Percentiles rank a stretch among this genome's conserved stretches.
These are phyloP conservation scores for Penicillium chermesinum DNA, from an alignment of 495 filamentous ascomycete species.

Conservation along the genomic window DNA sequence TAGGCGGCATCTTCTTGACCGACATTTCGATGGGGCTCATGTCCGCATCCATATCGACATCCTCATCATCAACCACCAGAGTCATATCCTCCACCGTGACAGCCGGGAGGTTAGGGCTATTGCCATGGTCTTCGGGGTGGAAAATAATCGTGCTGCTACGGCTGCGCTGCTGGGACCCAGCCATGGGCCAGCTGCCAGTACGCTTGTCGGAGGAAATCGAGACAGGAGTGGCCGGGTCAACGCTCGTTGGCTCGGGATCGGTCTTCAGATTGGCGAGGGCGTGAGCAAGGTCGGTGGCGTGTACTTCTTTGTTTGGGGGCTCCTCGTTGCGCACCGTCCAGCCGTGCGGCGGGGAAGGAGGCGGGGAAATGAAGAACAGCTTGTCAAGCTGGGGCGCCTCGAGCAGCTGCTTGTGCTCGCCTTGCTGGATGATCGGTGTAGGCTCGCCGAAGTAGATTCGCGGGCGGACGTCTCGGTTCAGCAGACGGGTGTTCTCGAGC, in stretches of 20 bases:
- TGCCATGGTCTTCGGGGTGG: constrained; percentile 67
- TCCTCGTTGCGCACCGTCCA: constrained; percentile 90
- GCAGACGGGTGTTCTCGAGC: constrained; percentile 60
- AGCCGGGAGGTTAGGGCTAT: constrained; percentile 72
- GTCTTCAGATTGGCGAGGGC: constrained; percentile 67
- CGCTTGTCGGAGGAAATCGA: constrained; percentile 37
- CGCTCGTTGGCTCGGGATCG: constrained; percentile 21
- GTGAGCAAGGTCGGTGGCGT: constrained; percentile 80
- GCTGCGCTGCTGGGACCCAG: constrained; percentile 40
- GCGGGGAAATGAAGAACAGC: constrained; percentile 95
- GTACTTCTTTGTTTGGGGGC: constrained; percentile 88
- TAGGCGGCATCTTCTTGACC: constrained; percentile 55
- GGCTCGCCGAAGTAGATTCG: constrained; percentile 86
- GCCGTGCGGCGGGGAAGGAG: constrained; percentile 83
- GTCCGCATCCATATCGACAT: constrained; percentile 32
- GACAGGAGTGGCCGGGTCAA: constrained; percentile 33
- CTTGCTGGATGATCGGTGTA: constrained; percentile 57
- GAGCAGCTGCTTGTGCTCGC: constrained; percentile 59
- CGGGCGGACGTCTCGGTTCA: constrained; percentile 55
- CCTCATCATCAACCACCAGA: constrained; percentile 45
- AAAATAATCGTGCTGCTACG: constrained; percentile 68
- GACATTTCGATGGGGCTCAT: constrained; percentile 42
- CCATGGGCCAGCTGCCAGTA: constrained; percentile 35
- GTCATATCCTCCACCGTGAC: constrained; percentile 91
- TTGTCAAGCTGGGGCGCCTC: constrained; percentile 80